A percentile compares a stretch with the other conserved stretches of the same genome.
Conservation (phyloP, 495 filamentous ascomycete species). For the Penicillium goetzii region DNA sequence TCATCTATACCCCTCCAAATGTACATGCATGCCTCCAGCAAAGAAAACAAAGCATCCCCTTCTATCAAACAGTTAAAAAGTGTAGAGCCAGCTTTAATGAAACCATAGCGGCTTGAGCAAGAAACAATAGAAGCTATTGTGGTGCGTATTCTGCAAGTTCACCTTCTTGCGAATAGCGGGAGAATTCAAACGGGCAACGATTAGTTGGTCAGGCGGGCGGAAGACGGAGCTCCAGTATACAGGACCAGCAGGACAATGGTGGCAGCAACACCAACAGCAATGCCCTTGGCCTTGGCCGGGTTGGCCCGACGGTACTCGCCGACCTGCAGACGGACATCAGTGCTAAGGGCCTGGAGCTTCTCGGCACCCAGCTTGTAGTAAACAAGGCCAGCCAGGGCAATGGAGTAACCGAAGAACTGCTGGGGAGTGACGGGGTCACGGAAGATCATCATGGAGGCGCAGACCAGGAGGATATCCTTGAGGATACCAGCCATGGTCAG, state of each 20-base stretch:
- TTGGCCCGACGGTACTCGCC: constrained; percentile 57
- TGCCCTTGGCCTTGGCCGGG: constrained; percentile 69
- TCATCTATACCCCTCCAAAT: constrained; percentile 29
- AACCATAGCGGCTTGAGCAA: not conserved
- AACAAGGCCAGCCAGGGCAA: constrained; percentile 82
- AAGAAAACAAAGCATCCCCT: constrained; percentile 15
- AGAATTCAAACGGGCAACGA: constrained; percentile 3
- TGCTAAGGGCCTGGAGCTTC: constrained; percentile 68
- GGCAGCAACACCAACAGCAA: constrained; percentile 59
- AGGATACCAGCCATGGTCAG: constrained; percentile 94
- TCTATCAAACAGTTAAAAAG: constrained; percentile 25
- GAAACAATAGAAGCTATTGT: constrained; percentile 17
- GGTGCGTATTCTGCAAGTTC: constrained; percentile 8
- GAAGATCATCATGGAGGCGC: constrained; percentile 86
- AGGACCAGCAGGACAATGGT: constrained; percentile 63
- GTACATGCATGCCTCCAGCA: constrained; percentile 24
- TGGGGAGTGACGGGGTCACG: constrained; percentile 73
- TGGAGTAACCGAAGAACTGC: constrained; percentile 89
- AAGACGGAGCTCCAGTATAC: constrained; percentile 36
- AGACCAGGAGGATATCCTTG: constrained; percentile 92
- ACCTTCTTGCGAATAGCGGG: constrained; percentile 15
- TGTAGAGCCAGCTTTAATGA: not conserved
- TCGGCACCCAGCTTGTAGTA: constrained; percentile 93
- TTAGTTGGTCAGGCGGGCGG: constrained; percentile 29
- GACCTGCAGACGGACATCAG: constrained; percentile 56